Conservation (phyloP, 768 basidiomycete species). For the Suillus sp. region DNA sequence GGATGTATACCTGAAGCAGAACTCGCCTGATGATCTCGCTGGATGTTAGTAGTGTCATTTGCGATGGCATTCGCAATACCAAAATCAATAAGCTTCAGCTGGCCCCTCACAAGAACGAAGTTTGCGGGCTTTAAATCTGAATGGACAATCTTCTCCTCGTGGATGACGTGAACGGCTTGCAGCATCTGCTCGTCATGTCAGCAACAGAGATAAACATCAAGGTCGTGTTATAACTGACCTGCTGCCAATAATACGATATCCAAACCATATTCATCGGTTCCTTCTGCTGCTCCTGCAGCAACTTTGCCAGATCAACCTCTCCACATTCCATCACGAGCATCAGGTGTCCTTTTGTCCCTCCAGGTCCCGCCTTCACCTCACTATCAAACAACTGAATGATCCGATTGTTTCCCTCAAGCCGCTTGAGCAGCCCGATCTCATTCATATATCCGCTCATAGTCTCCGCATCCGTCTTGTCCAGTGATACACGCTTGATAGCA, state of each 20-base stretch:
- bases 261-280: slow-evolving; percentile 91
- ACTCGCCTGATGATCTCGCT: slow-evolving; percentile 88
- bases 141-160: slow-evolving; percentile 98
- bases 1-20: background rate
- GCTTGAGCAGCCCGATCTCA: slow-evolving; percentile 89
- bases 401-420: slow-evolving; percentile 90
- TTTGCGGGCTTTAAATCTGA: slow-evolving; percentile 98
- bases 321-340: slow-evolving; percentile 97
- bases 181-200: slow-evolving; percentile 69
- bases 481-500: slow-evolving; percentile 89
- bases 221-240: slow-evolving; percentile 52
- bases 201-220: slow-evolving; percentile 3
- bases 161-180: slow-evolving; percentile 97
- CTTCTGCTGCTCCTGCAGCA: slow-evolving; percentile 83
- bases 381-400: slow-evolving; percentile 93
- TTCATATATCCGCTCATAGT: slow-evolving; percentile 94
- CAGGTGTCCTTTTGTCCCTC: slow-evolving; percentile 72
- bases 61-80: slow-evolving; percentile 99
- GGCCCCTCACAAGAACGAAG: slow-evolving; percentile 93
- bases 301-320: slow-evolving; percentile 85
- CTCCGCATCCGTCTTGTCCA: slow-evolving; percentile 87
- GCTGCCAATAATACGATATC: slow-evolving; percentile 96
- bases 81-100: slow-evolving; percentile 97
- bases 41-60: slow-evolving; percentile 98
- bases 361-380: slow-evolving; percentile 69